A percentile compares a stretch with the other conserved stretches of the same genome.
Conservation (phyloP, 768 basidiomycete species). For the Tylopilus balloui region DNA sequence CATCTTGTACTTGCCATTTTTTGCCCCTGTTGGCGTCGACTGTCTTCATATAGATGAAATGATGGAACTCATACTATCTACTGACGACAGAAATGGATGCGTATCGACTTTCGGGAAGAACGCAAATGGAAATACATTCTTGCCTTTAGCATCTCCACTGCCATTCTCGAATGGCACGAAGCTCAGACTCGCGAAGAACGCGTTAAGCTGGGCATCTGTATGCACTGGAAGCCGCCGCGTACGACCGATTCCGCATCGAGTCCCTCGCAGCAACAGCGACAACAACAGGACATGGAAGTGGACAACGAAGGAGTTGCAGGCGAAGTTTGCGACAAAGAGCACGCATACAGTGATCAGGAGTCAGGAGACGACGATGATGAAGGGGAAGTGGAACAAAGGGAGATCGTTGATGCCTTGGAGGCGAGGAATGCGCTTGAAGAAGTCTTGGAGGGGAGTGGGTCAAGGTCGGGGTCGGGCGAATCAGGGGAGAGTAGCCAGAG, state of each 20-base stretch:
- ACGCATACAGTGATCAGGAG: conserved; percentile 27
- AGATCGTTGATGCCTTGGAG: conserved; percentile 58
- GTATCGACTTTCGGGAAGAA: conserved; percentile 92
- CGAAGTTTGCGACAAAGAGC: conserved; percentile 24
- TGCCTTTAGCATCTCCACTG: conserved; percentile 76
- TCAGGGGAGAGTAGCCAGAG: conserved; percentile 37
- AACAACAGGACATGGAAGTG: conserved; percentile 30
- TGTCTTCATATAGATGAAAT: neutral
- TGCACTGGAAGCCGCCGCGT: conserved; percentile 56
- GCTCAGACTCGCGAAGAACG: conserved; percentile 63
- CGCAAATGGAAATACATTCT: conserved; percentile 85
- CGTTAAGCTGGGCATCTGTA: conserved; percentile 58
- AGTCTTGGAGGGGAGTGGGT: conserved; percentile 42
- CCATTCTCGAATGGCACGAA: conserved; percentile 85
- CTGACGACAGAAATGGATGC: conserved; percentile 84
- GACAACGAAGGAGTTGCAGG: conserved; percentile 22
- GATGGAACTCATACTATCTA: conserved; percentile 9
- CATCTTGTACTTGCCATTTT: neutral
- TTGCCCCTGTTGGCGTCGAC: neutral
- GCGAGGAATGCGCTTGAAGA: conserved; percentile 52
- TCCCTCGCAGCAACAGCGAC: conserved; percentile 29
- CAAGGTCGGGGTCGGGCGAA: conserved; percentile 26
- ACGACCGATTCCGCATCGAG: conserved; percentile 20
- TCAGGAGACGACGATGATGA: conserved; percentile 60
- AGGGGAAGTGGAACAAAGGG: conserved; percentile 50